Base-by-base conservation (phyloP, 2,329 filamentous ascomycete genomes). In the Fusarium udum region DNA sequence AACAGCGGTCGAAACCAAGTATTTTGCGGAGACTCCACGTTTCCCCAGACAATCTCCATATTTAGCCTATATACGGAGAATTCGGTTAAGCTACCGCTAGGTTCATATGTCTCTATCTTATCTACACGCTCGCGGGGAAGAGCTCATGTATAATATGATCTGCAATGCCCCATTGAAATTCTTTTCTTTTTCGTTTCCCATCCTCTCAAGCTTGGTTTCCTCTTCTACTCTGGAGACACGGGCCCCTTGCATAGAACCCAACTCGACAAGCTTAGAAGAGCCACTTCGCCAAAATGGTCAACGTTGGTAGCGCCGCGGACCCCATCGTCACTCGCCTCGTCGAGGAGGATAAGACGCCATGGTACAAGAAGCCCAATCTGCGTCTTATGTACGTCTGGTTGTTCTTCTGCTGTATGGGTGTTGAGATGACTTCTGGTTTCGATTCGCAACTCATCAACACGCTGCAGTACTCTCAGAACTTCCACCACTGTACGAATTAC, bases 381-480 rank as follows among this genome's bases (percentile, higher is more conserved):
- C 83, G 87, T 48, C 67, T 76, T 7, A 81, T 90, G 61, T 90
- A 89, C 74, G 74, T 89, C 7, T 78, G 85, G 60, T 81, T 89
- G 58, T 86, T 89, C 48, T 83, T 85, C 16, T 86, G 85, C 52
- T 88, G 85, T 75, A 85, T 89, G 79, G 87, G 87, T 59, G 86
- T 89, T 26, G 87, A 89, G 78, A 87, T 88, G 68, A 89, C 87
- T 0, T 87, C 85, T 7, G 87, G 87, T 1, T 89, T 89, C 61
- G 87, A 89, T 74, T 86, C 84, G 7, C 86, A 80, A 61, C 71
- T 80, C n/a, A 80, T 80, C 75, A 84, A 84, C 70, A 83, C 82
- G 1, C 76, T 85, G 2, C 83, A 85, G 64, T 82, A 84, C 65
- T 79, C 82, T 28, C 75, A 77, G 43, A 73, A 78, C 10, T 85